These are phyloP conservation scores for Brassica carinata DNA, from an alignment of 345 rosid species.

Conservation along the genomic window DNA sequence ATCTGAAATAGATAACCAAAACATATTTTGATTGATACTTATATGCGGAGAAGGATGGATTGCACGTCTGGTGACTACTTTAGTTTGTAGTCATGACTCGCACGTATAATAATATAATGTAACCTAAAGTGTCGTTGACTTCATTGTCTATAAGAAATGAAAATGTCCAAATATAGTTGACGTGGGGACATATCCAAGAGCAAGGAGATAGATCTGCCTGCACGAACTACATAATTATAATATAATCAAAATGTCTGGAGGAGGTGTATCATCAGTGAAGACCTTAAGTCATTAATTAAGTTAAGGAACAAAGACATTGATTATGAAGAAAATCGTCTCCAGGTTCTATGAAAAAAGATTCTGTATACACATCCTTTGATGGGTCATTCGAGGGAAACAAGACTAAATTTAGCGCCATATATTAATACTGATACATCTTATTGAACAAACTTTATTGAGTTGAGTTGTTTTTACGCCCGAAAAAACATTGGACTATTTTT, in stretches of 20 bases:
- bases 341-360: neutral
- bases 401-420: neutral
- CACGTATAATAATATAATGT: slow-evolving; percentile 22
- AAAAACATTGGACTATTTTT: too few species aligned
- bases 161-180: slow-evolving; percentile 13
- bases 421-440: neutral
- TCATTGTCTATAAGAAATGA: neutral
- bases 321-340: neutral
- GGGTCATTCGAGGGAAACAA: neutral
- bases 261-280: neutral
- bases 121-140: slow-evolving; percentile 29
- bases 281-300: neutral
- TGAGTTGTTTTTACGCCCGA: neutral
- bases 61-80: slow-evolving; percentile 35
- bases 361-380: neutral
- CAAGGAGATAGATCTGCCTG: slow-evolving; percentile 35
- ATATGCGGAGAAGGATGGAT: slow-evolving; percentile 32
- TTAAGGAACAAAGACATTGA: neutral
- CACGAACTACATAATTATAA: slow-evolving; percentile 27
- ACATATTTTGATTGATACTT: slow-evolving; percentile 12
- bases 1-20: slow-evolving; percentile 2
- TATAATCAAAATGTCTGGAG: neutral
- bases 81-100: slow-evolving; percentile 29
- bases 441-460: neutral
- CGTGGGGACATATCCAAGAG: slow-evolving; percentile 19